Evolutionary conservation across 1,284 basidiomycete genomes (phyloP), one percentile per base, ranked within the genome.

Genomic region (Hortiboletus rubellus): DNA sequence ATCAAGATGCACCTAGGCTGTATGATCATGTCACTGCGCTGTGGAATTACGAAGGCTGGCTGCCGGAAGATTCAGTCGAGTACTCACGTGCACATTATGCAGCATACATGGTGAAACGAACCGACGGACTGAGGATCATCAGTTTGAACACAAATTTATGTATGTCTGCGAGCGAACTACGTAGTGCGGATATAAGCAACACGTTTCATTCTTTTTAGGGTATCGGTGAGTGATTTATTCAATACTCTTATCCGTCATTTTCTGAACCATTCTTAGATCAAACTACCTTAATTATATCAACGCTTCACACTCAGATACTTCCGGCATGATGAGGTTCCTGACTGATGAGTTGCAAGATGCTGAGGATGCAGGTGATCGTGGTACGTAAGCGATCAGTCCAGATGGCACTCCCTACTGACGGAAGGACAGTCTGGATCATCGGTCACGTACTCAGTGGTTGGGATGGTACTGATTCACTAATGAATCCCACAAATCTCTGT

Each of bases 251-350:
- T 49, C 36, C 14, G 27, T 46, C 30, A 22, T 52, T 30, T 55
- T 50, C 58, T 60, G 31, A 61, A 15, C 41, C 36, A 24, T 46
- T 34, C 43, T 36, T 38, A 84, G 82, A 49, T 76, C 82, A 10
- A 91, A 93, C 66, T 84, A 82, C 62, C 89, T 91, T 74, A 87
- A 87, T 68, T 91, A 85, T 67, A 86, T 94, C 73, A 88, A 92
- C 66, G 79, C 89, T 65, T 84, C 83, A 22, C 71, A 84, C 41
- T 81, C 86, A 2, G 91, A 93, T 69, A 77, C 77, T 41, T 89
- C 85, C 40, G 89, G 90, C 10, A 89, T 88, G 81, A 76, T 93
- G 60, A 79, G 87, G 27, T 92, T 89, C 75, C 66, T 93, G 55
- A 92, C 91, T 4, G 86, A 91, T 62, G 89, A 93, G 71, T 76